These are phyloP conservation scores for Geotrichum phurueaensis DNA, from an alignment of 1,139 yeast genomes.

Conservation along the genomic window DNA sequence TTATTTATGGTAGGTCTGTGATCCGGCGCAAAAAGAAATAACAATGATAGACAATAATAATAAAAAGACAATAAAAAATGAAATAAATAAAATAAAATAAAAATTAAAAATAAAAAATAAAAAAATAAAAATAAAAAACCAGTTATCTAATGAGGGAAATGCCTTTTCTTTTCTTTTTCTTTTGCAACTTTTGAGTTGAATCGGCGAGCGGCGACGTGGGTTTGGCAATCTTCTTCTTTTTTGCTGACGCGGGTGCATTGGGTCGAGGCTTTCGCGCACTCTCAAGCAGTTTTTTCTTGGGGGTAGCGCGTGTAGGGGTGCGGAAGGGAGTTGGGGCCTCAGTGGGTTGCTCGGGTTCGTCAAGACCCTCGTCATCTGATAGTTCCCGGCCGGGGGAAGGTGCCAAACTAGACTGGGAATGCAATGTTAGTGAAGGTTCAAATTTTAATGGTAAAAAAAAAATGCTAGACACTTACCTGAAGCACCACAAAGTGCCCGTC, in stretches of 20 bases:
- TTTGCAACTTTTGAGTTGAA: not conserved
- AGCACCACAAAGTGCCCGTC: not conserved
- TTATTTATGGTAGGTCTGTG: no score
- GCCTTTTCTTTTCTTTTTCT: constrained; percentile 1
- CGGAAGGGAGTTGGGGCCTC: not conserved
- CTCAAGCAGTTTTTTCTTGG: not conserved
- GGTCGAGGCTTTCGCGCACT: not conserved
- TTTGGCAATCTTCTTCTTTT: not conserved
- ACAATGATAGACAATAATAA: no score
- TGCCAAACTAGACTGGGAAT: constrained; percentile 1
- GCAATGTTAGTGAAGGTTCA: not conserved
- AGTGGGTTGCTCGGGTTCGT: not conserved
- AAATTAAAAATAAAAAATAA: not conserved
- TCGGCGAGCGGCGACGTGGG: not conserved
- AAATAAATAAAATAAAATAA: not conserved
- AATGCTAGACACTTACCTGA: not conserved
- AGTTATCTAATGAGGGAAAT: constrained; percentile 6
- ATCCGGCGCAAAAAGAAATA: no score
- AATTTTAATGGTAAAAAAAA: no score
- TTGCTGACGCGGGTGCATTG: not conserved
- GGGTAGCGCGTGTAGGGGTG: not conserved
- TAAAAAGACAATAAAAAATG: not conserved
- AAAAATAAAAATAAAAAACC: not conserved
- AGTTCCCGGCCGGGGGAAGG: not conserved
- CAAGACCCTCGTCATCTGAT: not conserved